Conservation (phyloP, 78 protist genomes). For the Cavenderia fasciculata region DNA sequence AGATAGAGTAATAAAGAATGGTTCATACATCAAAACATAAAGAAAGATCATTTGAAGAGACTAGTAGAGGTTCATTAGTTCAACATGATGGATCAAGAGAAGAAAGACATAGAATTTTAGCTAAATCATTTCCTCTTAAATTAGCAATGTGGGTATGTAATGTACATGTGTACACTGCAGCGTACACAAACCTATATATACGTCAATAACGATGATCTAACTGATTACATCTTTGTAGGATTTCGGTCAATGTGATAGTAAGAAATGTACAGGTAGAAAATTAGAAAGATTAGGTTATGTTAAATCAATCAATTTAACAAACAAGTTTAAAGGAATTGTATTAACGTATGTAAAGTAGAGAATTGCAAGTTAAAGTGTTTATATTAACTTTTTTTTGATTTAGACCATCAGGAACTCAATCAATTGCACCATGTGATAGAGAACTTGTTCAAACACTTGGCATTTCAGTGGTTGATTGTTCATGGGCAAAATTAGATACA, state of each 20-base stretch:
- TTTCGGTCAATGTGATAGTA: conserved; percentile 94
- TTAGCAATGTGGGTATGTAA: conserved; percentile 74
- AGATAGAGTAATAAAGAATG: conserved; percentile 11
- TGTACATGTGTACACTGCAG: no score
- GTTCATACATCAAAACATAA: conserved; percentile 35
- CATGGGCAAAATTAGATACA: conserved; percentile 93
- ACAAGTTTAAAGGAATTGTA: conserved; percentile 90
- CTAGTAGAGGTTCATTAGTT: background rate
- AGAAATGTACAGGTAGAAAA: conserved; percentile 92
- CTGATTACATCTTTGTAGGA: no score
- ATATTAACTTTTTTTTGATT: background rate
- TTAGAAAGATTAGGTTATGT: conserved; percentile 82
- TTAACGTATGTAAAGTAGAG: conserved; percentile 81
- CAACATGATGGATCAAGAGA: conserved; percentile 3
- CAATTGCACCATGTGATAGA: conserved; percentile 88
- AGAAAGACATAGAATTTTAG: conserved; percentile 53
- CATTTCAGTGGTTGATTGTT: conserved; percentile 94
- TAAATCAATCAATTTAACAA: conserved; percentile 44
- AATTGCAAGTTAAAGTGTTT: background rate
- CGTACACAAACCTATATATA: no score
- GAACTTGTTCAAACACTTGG: conserved; percentile 85
- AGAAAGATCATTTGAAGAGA: conserved; percentile 34
- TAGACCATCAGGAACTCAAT: conserved; percentile 83
- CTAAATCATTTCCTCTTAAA: conserved; percentile 37
- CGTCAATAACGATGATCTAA: no score